These are phyloP conservation scores for Nothomitra cinnamomea DNA, from an alignment of 2,329 filamentous ascomycete species.

Conservation along the genomic window DNA sequence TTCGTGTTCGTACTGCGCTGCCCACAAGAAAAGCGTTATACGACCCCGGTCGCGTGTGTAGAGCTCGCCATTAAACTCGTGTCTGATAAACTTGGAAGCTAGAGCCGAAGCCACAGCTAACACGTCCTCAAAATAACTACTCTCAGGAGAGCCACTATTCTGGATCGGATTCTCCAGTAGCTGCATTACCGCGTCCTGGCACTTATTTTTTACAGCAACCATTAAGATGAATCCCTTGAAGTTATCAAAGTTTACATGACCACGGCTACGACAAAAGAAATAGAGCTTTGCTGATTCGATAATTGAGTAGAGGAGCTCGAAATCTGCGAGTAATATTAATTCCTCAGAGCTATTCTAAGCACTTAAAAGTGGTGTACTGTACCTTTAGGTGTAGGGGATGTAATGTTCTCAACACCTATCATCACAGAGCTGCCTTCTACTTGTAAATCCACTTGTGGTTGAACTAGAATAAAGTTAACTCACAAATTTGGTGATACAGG, in stretches of 20 bases:
- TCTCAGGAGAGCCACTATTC: background rate
- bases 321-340: background rate
- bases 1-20: too few species aligned
- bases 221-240: background rate
- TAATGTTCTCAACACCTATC: background rate
- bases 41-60: too few species aligned
- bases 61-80: background rate
- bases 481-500: background rate
- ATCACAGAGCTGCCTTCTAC: background rate
- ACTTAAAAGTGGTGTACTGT: background rate
- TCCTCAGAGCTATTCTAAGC: background rate
- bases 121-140: background rate
- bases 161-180: background rate
- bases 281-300: background rate
- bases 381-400: background rate
- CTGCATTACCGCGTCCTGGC: background rate
- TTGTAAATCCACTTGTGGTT: background rate
- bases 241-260: background rate
- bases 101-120: background rate
- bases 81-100: background rate
- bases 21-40: too few species aligned
- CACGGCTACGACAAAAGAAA: background rate
- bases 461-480: background rate
- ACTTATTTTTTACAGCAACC: background rate
- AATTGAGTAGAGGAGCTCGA: background rate